Conservation (phyloP, 225 moss, liverwort and hornwort genomes). For the Polytrichum formosum region DNA sequence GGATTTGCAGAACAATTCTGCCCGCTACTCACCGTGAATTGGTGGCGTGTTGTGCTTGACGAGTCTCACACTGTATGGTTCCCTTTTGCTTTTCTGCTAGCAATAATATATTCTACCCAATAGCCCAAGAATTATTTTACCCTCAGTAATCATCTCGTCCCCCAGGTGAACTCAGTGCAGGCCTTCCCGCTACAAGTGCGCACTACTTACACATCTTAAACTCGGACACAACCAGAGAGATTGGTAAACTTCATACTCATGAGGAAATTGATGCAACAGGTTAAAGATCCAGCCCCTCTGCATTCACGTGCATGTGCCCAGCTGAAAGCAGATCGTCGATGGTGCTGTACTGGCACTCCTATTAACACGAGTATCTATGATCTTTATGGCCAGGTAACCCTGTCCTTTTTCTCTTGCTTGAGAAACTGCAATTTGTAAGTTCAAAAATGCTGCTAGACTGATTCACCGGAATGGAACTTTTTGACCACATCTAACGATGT, state of each 20-base stretch:
- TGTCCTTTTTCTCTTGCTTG: not conserved
- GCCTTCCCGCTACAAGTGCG: too few relatives aligned
- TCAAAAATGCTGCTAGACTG: too few relatives aligned
- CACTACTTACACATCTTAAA: too few relatives aligned
- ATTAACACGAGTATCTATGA: conserved; percentile 98
- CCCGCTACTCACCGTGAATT: conserved; percentile 90
- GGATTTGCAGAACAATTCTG: conserved; percentile 98
- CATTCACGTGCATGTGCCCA: conserved; percentile 98
- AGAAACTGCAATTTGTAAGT: not conserved
- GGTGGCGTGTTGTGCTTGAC: conserved; percentile 99
- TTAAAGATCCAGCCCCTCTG: conserved; percentile 97
- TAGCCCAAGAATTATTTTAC: too few relatives aligned
- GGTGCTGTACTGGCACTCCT: conserved; percentile 99
- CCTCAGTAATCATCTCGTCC: too few relatives aligned
- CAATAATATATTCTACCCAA: too few relatives aligned
- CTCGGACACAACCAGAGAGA: too few relatives aligned
- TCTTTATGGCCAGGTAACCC: conserved; percentile 86
- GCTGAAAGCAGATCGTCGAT: conserved; percentile 92
- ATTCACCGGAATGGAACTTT: too few relatives aligned
- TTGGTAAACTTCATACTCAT: too few relatives aligned
- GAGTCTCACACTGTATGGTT: conserved; percentile 89
- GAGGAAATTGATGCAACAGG: conserved; percentile 36
- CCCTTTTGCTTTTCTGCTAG: not conserved
- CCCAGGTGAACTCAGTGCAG: too few relatives aligned
- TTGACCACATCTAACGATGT: not conserved